Conservation (phyloP, 495 filamentous ascomycete genomes). For the Lentithecium fluviatile region DNA sequence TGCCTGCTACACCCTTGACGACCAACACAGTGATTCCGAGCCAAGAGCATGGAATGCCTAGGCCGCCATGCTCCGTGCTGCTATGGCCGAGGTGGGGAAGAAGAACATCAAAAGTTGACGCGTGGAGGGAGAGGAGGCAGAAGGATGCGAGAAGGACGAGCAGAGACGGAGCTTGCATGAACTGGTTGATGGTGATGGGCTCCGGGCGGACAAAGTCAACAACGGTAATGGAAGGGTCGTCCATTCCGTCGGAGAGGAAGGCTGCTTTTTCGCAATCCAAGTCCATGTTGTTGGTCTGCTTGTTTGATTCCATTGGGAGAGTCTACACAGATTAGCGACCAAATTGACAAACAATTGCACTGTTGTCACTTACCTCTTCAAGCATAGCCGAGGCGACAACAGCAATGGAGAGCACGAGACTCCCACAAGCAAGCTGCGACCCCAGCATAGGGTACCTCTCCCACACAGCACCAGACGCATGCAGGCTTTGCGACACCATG, state of each 20-base stretch:
- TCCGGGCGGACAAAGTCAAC: slow-evolving; percentile 40
- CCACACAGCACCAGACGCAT: slow-evolving; percentile 42
- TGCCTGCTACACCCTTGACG: slow-evolving; percentile 41
- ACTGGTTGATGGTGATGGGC: slow-evolving; percentile 46
- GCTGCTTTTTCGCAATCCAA: slow-evolving; percentile 46
- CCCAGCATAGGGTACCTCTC: slow-evolving; percentile 45
- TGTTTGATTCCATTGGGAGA: slow-evolving; percentile 35
- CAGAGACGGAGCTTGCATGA: slow-evolving; percentile 47
- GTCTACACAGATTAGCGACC: slow-evolving; percentile 37
- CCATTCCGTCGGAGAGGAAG: slow-evolving; percentile 41
- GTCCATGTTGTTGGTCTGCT: slow-evolving; percentile 26
- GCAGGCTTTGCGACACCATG: slow-evolving; percentile 36
- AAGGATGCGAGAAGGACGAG: slow-evolving; percentile 48
- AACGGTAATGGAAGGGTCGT: slow-evolving; percentile 31
- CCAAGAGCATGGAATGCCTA: slow-evolving; percentile 49
- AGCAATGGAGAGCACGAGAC: slow-evolving; percentile 45
- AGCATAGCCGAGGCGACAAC: slow-evolving; percentile 42
- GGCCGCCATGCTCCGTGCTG: slow-evolving; percentile 45
- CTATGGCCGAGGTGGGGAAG: slow-evolving; percentile 50
- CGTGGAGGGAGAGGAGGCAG: slow-evolving; percentile 48
- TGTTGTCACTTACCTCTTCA: slow-evolving; percentile 44
- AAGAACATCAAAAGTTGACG: slow-evolving; percentile 48
- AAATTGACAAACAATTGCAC: slow-evolving; percentile 24
- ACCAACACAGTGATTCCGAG: slow-evolving; percentile 43
- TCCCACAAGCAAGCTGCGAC: slow-evolving; percentile 47